phyloP scores from a whole-genome alignment of 2,329 filamentous ascomycete genomes.

The Aspergillus pseudonomiae region DNA sequence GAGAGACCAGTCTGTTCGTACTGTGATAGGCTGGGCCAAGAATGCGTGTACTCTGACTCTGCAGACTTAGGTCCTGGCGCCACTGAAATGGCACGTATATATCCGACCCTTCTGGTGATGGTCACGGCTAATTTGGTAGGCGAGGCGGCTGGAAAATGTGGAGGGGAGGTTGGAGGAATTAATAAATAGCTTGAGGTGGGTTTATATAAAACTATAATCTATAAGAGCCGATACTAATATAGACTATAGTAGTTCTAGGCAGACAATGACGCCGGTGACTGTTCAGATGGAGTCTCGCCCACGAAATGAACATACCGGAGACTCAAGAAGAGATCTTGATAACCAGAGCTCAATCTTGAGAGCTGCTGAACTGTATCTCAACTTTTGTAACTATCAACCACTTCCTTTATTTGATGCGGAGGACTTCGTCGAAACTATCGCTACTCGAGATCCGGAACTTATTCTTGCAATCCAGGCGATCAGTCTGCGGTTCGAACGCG shows the following conservation, averaged over 20 bases:
- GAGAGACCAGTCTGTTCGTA: constrained; percentile 38
- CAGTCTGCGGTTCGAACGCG: constrained; percentile 30
- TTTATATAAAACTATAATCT: neutral
- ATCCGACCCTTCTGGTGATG: neutral
- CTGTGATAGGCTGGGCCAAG: constrained; percentile 34
- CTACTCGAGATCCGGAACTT: constrained; percentile 29
- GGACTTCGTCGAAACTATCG: constrained; percentile 20
- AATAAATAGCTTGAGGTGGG: neutral
- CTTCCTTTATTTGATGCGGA: constrained; percentile 32
- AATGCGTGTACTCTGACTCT: constrained; percentile 31
- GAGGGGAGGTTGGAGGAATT: neutral
- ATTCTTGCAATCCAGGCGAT: constrained; percentile 33
- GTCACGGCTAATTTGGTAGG: neutral
- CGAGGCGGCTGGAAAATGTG: neutral
- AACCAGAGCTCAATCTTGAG: neutral
- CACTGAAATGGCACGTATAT: neutral
- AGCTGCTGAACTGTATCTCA: constrained; percentile 31
- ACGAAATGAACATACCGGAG: neutral
- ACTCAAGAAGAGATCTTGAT: neutral
- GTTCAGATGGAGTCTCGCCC: neutral
- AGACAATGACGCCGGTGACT: neutral
- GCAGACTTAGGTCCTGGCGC: constrained; percentile 7
- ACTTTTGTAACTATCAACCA: constrained; percentile 38
- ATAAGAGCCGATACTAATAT: neutral
- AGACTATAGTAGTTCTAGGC: neutral